Base-by-base conservation (phyloP, 805 yeast genomes). In the Kurtzmaniella fragi region DNA sequence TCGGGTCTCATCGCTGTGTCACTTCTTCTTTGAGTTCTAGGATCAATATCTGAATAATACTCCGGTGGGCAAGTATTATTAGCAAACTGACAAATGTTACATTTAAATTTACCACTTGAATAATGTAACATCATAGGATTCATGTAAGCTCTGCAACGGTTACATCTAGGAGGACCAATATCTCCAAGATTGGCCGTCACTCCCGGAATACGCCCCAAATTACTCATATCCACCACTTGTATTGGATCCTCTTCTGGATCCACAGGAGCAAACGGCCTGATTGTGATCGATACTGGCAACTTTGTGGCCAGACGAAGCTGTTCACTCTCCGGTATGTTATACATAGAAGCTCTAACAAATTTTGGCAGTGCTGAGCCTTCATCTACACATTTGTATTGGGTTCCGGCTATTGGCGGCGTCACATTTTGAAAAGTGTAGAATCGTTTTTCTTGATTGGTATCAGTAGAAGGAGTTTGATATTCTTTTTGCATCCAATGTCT, bases 281-380 rank as follows among this genome's bases (percentile, higher is more conserved):
- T 62, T 3, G 88, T 70, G 41, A 91, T 63, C 0, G 95, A 95
- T 31, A 93, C 63, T 1, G 99, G 98, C 37, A 93, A 62, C 42
- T 77, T 78, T 0, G 96, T 75, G 3, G 80, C 73, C 17, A 73
- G 68, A 51, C 93, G 74, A 40, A 89, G 63, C 37, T 73, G 76
- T 43, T 86, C 91, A 13, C 81, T 69, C 29, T 74, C 75, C 2
- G 99, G 99, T 6, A 89, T 75, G 48, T 82, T 79, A 61, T 88
- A 86, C 85, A 89, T 77, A 4, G 95, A 70, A 45, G 86, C 65
- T 42, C 95, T 72, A 54, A 85, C 76, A 57, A 80, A 80, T 43
- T 85, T 78, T 3, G 98, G 93, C 17, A 86, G 78, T 3, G 95
- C 78, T 7, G 82, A 77, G 5, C 95, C 95, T 57, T 90, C 95